Base-by-base conservation (phyloP, 495 filamentous ascomycete genomes). In the Daldinia bambusicola region DNA sequence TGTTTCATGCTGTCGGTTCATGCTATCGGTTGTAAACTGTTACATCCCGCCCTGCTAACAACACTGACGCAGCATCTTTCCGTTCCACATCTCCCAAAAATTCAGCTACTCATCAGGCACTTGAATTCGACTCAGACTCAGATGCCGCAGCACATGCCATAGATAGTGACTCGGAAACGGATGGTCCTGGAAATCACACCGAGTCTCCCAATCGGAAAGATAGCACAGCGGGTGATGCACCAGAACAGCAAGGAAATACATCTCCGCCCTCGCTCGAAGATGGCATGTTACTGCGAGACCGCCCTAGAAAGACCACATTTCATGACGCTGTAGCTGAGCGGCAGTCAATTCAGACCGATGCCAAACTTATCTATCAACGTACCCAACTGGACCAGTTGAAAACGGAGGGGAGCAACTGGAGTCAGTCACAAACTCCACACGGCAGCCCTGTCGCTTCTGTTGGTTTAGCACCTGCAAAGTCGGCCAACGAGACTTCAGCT, bases 341-440 rank as follows among this genome's bases (percentile, higher is more conserved):
- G 74, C 91, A 92, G 67, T 89, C 95, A 86, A 93, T 89, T 67
- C 93, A 98, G 80, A 87, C 91, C 20, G 95, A 99, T 74, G 92
- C 95, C 38, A 98, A 95, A 77, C 85, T 97, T 32, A 94, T 98
- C 82, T 99, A 97, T 79, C 95, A 97, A 75, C 86, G 93, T 65
- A 93, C 93, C 79, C 92, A 94, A 79, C 81, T 89, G 20, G 87
- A 90, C 41, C 80, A 77, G 18, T 79, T 84, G 58, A 78, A 83
- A 69, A 77, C 78, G 45, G 71, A 80, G 32, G 81, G 77, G 14
- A 79, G 79, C 69, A 86, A 76, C 71, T 85, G 80, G 74, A 81
- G 75, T 66, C 86, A 81, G 67, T 81, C 79, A 65, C 81, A 85
- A 70, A 81, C 84, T 9, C 79, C 82, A 36, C 79, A 81, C 64